Conservation (phyloP, 2,329 filamentous ascomycete species). For the Magnaporthales sp. region DNA sequence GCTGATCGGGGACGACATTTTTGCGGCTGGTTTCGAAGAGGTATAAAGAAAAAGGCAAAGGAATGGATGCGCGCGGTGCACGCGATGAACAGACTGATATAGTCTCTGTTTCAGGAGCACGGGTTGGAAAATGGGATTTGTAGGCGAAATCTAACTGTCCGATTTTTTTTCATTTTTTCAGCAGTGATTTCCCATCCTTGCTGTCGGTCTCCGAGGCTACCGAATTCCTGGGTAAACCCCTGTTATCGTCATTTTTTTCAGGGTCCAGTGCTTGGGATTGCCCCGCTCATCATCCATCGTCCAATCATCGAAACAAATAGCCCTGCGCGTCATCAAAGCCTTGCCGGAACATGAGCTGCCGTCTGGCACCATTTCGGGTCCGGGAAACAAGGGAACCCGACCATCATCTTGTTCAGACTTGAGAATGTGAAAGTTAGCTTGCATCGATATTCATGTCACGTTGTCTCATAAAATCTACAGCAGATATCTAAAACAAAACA, state of each 20-base stretch:
- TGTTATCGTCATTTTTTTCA: neutral
- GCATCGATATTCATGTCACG: no score
- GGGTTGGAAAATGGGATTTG: neutral
- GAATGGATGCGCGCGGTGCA: neutral
- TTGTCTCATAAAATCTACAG: no score
- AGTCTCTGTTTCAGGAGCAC: neutral
- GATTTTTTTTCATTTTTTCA: no score
- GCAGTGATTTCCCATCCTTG: neutral
- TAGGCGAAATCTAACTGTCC: neutral
- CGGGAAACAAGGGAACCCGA: neutral
- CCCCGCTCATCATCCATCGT: neutral
- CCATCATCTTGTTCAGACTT: no score
- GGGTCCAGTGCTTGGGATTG: neutral
- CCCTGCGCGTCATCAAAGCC: neutral
- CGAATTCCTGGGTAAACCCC: neutral
- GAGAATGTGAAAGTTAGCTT: no score
- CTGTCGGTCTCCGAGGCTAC: constrained; percentile 2
- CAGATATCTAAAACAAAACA: no score
- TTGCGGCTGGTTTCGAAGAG: neutral
- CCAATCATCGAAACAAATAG: neutral
- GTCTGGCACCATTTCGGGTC: neutral
- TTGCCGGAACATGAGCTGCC: neutral
- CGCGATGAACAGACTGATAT: neutral
- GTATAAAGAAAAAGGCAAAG: neutral
- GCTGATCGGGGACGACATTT: constrained; percentile 4